Evolutionary conservation across 768 basidiomycete genomes (phyloP).

Genomic region (Suillus discolor): DNA sequence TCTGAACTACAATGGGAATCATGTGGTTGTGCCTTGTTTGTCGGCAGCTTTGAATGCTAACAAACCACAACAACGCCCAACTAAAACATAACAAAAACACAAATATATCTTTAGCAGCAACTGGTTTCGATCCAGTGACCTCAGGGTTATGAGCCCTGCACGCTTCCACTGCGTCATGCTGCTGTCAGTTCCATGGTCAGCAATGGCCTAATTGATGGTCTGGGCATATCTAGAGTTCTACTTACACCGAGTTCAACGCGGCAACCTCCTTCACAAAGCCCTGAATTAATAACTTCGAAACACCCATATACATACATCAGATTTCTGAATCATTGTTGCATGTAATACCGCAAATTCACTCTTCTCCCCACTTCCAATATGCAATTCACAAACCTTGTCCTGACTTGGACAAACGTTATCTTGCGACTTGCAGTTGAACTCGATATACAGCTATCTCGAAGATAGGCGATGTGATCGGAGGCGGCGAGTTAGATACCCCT

Average conservation of each 20-base stretch:
- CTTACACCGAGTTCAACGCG: background rate
- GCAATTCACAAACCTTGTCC: background rate
- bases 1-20: background rate
- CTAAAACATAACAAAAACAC: background rate
- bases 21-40: background rate
- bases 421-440: background rate
- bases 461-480: background rate
- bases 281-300: background rate
- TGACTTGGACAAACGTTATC: background rate
- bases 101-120: conserved; percentile 23
- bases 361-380: background rate
- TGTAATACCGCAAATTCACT: background rate
- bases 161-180: conserved; percentile 33
- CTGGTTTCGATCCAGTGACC: conserved; percentile 36
- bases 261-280: background rate
- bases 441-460: background rate
- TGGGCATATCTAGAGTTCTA: background rate
- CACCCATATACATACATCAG: background rate
- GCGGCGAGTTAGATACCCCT: background rate
- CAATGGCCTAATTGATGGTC: background rate
- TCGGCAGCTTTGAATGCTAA: conserved; percentile 7
- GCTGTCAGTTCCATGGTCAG: background rate
- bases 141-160: conserved; percentile 32
- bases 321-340: background rate
- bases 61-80: conserved; percentile 11